Conservation (phyloP, 2,329 filamentous ascomycete genomes). For the Sporothrix dimorphospora region DNA sequence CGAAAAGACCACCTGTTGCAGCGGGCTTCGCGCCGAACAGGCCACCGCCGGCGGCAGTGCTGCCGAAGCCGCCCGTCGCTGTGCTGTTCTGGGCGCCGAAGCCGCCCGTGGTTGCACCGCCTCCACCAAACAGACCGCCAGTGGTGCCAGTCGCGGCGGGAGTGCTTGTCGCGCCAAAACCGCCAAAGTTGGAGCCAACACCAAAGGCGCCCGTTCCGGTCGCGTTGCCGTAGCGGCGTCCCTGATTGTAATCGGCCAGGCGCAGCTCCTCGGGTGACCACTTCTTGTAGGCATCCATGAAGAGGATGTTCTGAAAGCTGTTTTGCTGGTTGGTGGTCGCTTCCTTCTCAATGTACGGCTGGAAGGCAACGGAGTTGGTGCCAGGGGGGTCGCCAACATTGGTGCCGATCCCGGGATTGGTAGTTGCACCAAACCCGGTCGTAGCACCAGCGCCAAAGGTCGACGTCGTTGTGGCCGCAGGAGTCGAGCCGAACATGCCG, state of each 20-base stretch:
- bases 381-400: conserved; percentile 65
- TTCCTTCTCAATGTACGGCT: conserved; percentile 74
- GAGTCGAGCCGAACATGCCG: conserved; percentile 52
- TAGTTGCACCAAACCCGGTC: conserved; percentile 39
- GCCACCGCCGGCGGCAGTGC: conserved; percentile 39
- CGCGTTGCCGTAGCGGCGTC: conserved; percentile 79
- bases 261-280: conserved; percentile 87
- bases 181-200: conserved; percentile 56
- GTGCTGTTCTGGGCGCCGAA: conserved; percentile 38
- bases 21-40: conserved; percentile 44
- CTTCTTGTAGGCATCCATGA: conserved; percentile 80
- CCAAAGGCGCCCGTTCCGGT: conserved; percentile 88
- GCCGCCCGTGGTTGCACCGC: conserved; percentile 43
- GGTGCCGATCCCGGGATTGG: conserved; percentile 56
- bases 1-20: conserved; percentile 44
- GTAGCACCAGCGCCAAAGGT: conserved; percentile 45
- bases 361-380: conserved; percentile 70
- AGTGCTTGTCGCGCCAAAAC: conserved; percentile 50
- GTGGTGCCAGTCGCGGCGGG: conserved; percentile 43
- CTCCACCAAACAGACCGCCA: conserved; percentile 47
- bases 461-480: conserved; percentile 41
- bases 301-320: conserved; percentile 77
- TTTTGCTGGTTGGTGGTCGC: conserved; percentile 55
- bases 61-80: conserved; percentile 44
- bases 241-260: conserved; percentile 85